Evolutionary conservation across 108 stramenopile species (phyloP).

Genomic region (Mediolabrus comicus): DNA sequence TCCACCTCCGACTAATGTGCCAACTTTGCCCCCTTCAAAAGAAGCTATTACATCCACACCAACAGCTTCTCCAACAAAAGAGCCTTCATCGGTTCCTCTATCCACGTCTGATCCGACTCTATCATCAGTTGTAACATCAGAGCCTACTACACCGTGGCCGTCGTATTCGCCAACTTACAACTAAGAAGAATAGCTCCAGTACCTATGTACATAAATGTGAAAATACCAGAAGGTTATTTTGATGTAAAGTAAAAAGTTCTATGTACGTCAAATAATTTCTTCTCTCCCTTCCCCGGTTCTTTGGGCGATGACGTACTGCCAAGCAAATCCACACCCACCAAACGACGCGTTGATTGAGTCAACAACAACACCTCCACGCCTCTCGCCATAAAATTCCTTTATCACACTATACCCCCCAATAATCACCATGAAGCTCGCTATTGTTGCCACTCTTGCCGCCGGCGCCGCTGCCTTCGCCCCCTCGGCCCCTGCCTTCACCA

Average conservation of each 20-base stretch:
- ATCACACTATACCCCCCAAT: background rate
- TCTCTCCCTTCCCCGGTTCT: too few species aligned
- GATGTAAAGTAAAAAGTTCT: too few species aligned
- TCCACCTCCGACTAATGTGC: background rate
- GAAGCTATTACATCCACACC: background rate
- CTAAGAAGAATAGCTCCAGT: too few species aligned
- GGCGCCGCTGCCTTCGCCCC: constrained; percentile 35
- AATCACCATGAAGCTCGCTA: constrained; percentile 20
- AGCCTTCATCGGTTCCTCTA: background rate
- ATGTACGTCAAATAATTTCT: too few species aligned
- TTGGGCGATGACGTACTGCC: too few species aligned
- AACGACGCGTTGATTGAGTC: too few species aligned
- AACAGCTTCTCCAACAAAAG: background rate
- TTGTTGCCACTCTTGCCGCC: constrained; percentile 21
- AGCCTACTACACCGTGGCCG: background rate
- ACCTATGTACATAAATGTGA: too few species aligned
- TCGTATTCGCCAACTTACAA: too few species aligned
- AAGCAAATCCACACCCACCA: too few species aligned
- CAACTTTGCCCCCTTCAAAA: background rate
- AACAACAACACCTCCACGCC: background rate
- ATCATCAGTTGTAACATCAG: background rate
- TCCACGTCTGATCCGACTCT: background rate
- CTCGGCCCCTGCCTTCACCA: constrained; percentile 14
- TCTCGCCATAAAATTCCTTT: background rate
- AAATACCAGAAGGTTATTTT: too few species aligned